Percentiles rank a stretch among this genome's conserved stretches.
Conservation (phyloP, 345 rosid species). For the Excoecaria agallocha region DNA sequence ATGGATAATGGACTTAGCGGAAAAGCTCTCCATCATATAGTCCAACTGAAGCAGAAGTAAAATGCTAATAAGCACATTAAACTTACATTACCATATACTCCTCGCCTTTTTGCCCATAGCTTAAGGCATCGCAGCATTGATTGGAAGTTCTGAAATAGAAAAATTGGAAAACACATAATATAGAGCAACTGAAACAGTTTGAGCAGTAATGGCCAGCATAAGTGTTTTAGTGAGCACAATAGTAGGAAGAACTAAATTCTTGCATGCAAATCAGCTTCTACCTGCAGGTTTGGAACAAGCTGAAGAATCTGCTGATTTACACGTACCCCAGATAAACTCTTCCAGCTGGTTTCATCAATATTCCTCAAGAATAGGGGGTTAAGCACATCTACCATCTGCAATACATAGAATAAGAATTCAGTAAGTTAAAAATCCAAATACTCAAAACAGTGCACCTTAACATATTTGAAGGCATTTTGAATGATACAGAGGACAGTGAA, state of each 20-base stretch:
- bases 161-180: conserved; percentile 5
- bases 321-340: conserved; percentile 54
- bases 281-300: conserved; percentile 55
- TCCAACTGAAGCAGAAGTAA: conserved; percentile 7
- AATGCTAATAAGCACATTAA: not conserved
- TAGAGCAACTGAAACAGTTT: not conserved
- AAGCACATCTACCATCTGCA: conserved; percentile 51
- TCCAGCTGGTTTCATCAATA: conserved; percentile 58
- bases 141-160: conserved; percentile 44
- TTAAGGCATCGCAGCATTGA: conserved; percentile 49
- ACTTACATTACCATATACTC: conserved; percentile 61
- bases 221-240: not conserved
- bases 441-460: not conserved
- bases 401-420: not conserved
- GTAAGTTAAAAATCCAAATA: not conserved
- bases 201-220: not conserved
- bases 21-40: conserved; percentile 10
- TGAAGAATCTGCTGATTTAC: conserved; percentile 47
- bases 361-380: conserved; percentile 40
- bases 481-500: not conserved
- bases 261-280: conserved; percentile 9
- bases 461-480: not conserved
- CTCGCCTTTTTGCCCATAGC: conserved; percentile 58
- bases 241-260: not conserved
- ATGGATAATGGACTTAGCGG: not conserved